A percentile compares a stretch with the other conserved stretches of the same genome.
phyloP scores from a whole-genome alignment of 257 asterid species.

The Mitragyna speciosa region DNA sequence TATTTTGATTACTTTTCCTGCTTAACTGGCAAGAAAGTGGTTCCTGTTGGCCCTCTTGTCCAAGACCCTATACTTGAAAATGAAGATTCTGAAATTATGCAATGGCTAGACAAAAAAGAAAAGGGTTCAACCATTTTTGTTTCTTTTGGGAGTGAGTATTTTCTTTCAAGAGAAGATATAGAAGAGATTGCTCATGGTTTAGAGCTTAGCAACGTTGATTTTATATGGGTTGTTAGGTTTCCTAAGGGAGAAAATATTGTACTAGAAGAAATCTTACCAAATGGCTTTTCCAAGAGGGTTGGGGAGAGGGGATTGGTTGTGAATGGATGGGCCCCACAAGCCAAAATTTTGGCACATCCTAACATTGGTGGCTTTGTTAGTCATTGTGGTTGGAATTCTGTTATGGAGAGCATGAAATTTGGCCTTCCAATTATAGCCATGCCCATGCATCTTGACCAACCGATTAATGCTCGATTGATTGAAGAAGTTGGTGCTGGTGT shows the following conservation, averaged over 20 bases:
- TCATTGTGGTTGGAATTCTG: conserved; percentile 28
- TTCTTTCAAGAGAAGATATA: conserved; percentile 15
- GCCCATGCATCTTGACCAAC: conserved; percentile 26
- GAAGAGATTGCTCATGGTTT: conserved; percentile 24
- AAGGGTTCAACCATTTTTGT: conserved; percentile 16
- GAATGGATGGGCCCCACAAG: conserved; percentile 25
- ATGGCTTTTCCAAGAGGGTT: conserved; percentile 1
- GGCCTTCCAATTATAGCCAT: conserved; percentile 24
- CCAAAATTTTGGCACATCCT: conserved; percentile 14
- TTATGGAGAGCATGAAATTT: conserved; percentile 19
- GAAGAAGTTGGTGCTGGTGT: conserved; percentile 12
- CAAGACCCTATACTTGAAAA: conserved; percentile 11
- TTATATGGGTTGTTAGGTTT: conserved; percentile 28
- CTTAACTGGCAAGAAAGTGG: conserved; percentile 14
- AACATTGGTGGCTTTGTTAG: conserved; percentile 23
- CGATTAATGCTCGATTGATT: conserved; percentile 21
- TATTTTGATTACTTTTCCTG: conserved; percentile 15
- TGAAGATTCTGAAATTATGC: background rate
- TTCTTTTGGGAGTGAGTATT: conserved; percentile 25
- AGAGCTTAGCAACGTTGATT: conserved; percentile 17
- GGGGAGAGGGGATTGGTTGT: conserved; percentile 20
- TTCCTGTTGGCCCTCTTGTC: conserved; percentile 23
- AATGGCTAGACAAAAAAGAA: conserved; percentile 19
- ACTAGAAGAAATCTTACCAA: conserved; percentile 11
- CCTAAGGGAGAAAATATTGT: conserved; percentile 8